These are phyloP conservation scores for Annona squamosa DNA, from an alignment of 164 flowering plant species.

Conservation along the genomic window DNA sequence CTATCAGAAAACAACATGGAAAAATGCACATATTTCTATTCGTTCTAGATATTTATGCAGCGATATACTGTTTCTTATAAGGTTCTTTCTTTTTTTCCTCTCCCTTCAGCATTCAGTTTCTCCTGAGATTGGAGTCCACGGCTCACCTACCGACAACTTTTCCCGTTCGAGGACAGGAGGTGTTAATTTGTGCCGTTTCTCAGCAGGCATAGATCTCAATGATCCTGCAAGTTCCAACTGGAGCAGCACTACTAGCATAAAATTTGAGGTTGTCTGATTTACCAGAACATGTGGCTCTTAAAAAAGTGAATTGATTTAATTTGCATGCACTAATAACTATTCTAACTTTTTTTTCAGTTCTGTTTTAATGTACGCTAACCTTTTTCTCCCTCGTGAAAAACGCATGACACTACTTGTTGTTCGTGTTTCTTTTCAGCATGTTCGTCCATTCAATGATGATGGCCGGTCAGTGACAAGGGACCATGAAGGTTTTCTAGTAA, in stretches of 20 bases:
- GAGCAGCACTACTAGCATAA: slow-evolving; percentile 82
- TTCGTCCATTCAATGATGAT: slow-evolving; percentile 62
- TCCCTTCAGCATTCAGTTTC: slow-evolving; percentile 61
- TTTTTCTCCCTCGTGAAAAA: not conserved
- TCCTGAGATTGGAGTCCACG: slow-evolving; percentile 86
- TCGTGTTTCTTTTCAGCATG: slow-evolving; percentile 42
- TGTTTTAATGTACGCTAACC: not conserved
- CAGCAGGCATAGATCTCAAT: slow-evolving; percentile 69
- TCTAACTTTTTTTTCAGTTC: not conserved
- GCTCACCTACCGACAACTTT: slow-evolving; percentile 67
- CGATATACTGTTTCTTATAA: not conserved
- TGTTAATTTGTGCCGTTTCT: slow-evolving; percentile 70
- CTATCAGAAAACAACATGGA: slow-evolving; percentile 1
- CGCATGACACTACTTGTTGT: not conserved
- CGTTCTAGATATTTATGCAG: not conserved
- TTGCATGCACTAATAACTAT: not conserved
- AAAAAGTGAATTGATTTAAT: not conserved
- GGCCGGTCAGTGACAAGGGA: slow-evolving; percentile 74
- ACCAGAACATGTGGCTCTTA: not conserved
- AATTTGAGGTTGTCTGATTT: slow-evolving; percentile 58
- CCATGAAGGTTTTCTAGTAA: slow-evolving; percentile 78
- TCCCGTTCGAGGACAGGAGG: slow-evolving; percentile 79
- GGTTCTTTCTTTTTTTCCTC: not conserved
- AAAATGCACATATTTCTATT: slow-evolving; percentile 4
- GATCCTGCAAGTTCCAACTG: slow-evolving; percentile 79